Conservation (phyloP, 116 monocot species). For the Posidonia oceanica region DNA sequence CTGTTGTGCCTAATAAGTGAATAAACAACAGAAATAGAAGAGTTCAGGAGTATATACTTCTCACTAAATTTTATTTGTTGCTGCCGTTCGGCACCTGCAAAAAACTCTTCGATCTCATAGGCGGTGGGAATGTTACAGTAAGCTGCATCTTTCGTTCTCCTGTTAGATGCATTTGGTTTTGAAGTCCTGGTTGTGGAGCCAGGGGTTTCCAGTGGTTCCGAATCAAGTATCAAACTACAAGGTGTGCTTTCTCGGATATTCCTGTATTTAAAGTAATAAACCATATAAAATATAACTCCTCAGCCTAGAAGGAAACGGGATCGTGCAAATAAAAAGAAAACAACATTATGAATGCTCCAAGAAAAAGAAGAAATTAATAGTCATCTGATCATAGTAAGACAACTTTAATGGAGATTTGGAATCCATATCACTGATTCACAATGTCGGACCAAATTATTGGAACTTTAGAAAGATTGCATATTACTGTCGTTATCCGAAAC, state of each 20-base stretch:
- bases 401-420: neutral
- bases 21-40: neutral
- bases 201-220: neutral
- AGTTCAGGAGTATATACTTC: constrained; percentile 5
- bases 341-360: neutral
- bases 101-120: constrained; percentile 24
- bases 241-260: constrained; percentile 4
- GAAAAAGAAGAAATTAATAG: neutral
- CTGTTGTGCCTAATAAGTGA: neutral
- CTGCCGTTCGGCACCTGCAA: constrained; percentile 15
- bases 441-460: neutral
- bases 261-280: neutral
- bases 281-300: too few relatives aligned
- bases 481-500: neutral
- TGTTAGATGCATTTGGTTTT: neutral
- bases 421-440: neutral
- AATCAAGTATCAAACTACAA: constrained; percentile 7
- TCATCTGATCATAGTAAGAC: neutral
- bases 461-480: neutral
- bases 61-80: constrained; percentile 13
- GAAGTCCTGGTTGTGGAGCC: neutral
- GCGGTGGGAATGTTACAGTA: neutral
- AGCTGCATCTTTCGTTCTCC: neutral
- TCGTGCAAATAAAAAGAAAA: neutral
- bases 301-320: neutral